A percentile compares a stretch with the other conserved stretches of the same genome.
Evolutionary conservation across 169 alveolate species (phyloP).

Genomic region (Plasmodium vivax): DNA sequence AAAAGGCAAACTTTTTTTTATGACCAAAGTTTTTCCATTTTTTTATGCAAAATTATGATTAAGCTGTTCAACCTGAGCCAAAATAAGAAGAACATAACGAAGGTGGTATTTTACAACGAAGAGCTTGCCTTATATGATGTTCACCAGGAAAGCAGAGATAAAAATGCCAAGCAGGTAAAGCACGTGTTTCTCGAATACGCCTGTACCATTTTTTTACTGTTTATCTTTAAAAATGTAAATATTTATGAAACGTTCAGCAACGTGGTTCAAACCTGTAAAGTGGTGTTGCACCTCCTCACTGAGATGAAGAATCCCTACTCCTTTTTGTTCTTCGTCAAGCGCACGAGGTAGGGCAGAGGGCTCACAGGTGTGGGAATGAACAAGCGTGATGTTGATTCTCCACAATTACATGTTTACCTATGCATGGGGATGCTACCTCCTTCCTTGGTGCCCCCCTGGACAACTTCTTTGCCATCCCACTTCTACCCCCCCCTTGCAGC

Average conservation of each 20-base stretch:
- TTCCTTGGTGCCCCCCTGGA: background rate
- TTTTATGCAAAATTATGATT: constrained; percentile 48
- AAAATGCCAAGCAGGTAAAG: constrained; percentile 20
- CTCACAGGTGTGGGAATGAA: background rate
- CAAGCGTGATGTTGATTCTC: background rate
- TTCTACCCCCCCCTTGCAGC: background rate
- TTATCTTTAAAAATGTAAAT: constrained; percentile 25
- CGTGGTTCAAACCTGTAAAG: constrained; percentile 24
- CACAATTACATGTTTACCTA: background rate
- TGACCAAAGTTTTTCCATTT: constrained; percentile 26
- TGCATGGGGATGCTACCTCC: background rate
- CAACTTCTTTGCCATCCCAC: background rate
- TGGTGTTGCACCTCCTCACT: constrained; percentile 2
- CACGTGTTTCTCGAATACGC: constrained; percentile 33
- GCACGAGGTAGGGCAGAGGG: background rate
- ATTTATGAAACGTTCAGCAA: constrained; percentile 26
- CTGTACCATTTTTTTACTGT: constrained; percentile 26
- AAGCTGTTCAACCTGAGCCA: constrained; percentile 28
- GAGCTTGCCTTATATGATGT: constrained; percentile 30
- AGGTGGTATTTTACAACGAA: constrained; percentile 10
- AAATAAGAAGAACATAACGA: constrained; percentile 16
- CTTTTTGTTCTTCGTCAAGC: constrained; percentile 38
- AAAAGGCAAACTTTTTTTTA: constrained; percentile 53
- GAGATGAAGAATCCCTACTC: constrained; percentile 44
- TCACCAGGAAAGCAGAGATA: constrained; percentile 6